phyloP scores from a whole-genome alignment of 345 rosid genomes.

The Diplotaxis tenuifolia region DNA sequence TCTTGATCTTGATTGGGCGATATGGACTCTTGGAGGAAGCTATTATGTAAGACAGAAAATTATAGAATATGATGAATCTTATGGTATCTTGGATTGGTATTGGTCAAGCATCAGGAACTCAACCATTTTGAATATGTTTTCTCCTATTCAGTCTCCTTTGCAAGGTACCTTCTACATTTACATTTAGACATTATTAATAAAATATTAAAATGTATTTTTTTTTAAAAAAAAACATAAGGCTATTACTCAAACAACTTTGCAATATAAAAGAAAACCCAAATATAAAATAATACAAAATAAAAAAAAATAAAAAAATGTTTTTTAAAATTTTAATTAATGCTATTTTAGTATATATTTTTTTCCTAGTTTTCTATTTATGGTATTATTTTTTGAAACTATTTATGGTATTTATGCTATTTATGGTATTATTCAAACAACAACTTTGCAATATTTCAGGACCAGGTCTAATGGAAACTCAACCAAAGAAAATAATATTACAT shows the following conservation, averaged over 20 bases:
- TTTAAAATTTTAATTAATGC: too few species aligned
- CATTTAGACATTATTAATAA: background rate
- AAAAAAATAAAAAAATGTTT: too few species aligned
- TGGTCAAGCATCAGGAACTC: constrained; percentile 61
- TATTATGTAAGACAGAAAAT: constrained; percentile 68
- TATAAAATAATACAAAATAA: too few species aligned
- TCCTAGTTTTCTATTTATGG: too few species aligned
- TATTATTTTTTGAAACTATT: too few species aligned
- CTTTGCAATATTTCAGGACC: too few species aligned
- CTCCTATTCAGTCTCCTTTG: constrained; percentile 61
- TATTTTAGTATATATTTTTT: too few species aligned
- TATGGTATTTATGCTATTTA: too few species aligned
- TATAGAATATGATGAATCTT: constrained; percentile 54
- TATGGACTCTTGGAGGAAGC: constrained; percentile 81
- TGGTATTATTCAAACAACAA: too few species aligned
- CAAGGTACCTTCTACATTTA: constrained; percentile 41
- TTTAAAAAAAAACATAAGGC: too few species aligned
- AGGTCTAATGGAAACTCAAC: constrained; percentile 45
- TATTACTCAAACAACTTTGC: background rate
- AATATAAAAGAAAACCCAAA: too few species aligned
- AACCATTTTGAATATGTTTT: constrained; percentile 49
- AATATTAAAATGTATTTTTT: too few species aligned
- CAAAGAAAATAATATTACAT: constrained; percentile 67
- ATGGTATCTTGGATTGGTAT: constrained; percentile 55
- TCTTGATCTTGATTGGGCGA: constrained; percentile 80